Evolutionary conservation across 495 filamentous ascomycete genomes (phyloP), one percentile per base, ranked within the genome.

Genomic region (Aspergillus cavernicola): DNA sequence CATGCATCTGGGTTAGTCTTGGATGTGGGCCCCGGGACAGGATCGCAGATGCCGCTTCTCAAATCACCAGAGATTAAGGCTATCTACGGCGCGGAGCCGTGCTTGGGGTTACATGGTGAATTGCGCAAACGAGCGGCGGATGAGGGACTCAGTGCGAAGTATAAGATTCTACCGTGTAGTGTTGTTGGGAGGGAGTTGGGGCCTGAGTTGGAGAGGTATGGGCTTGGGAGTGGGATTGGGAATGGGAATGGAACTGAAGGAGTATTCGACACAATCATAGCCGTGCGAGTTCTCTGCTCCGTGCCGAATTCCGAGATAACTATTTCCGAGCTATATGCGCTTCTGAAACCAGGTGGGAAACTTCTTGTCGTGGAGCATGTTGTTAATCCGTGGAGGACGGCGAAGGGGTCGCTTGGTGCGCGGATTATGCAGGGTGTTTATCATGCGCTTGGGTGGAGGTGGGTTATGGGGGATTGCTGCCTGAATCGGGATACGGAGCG

Each of bases 301-400:
- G 84, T 90, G 47, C 85, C 85, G 1, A 69, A 82, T 11, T 80
- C 85, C 28, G 72, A 81, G 56, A 58, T 59, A 10, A 82, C 85
- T 38, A 77, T 79, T 13, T 61, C 56, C 12, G 78, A 80, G 44
- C 59, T 90, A 48, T 90, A 88, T 67, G 49, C 58, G 3, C 70
- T 84, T 53, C 65, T 92, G 18, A 82, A 79, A 60, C 82, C 84
- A 0, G 87, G 87, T 9, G 88, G 87, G 0, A 62, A 74, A 36
- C 76, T 87, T 79, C 79, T 88, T 37, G 73, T 88, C 11, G 85
- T 80, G 37, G 88, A 92, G 73, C 88, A 92, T 70, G 84, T 90
- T 29, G 70, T 74, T 43, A 68, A 70, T 52, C 61, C 75, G 52
- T 69, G 76, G 60, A 62, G 68, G 35, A 67, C 61, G 62, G 63